Conservation (phyloP, 495 filamentous ascomycete genomes). For the Aspergillus indologenus region DNA sequence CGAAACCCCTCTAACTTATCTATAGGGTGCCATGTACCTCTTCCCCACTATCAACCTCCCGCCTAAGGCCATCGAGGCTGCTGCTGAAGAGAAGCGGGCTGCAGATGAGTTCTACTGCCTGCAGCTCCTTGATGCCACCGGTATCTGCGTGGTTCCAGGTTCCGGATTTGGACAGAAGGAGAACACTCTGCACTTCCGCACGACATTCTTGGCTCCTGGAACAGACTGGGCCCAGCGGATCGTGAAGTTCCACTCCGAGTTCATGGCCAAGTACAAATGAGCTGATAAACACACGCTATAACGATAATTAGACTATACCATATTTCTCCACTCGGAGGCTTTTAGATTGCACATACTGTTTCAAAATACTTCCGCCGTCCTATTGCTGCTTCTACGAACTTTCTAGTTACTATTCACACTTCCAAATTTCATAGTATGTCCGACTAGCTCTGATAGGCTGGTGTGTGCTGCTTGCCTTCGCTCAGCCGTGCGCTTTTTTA, state of each 20-base stretch:
- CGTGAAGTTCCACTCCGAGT: conserved; percentile 83
- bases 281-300: conserved; percentile 6
- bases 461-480: no score
- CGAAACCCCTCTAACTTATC: conserved; percentile 5
- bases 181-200: conserved; percentile 88
- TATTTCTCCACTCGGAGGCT: not conserved
- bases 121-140: conserved; percentile 85
- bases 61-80: conserved; percentile 67
- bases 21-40: conserved; percentile 91
- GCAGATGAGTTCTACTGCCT: conserved; percentile 95
- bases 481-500: no score
- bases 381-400: not conserved
- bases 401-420: not conserved
- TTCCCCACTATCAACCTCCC: conserved; percentile 90
- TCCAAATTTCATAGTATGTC: no score
- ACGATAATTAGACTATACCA: conserved; percentile 7
- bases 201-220: conserved; percentile 93
- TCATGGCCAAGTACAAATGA: conserved; percentile 76
- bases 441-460: no score
- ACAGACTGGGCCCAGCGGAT: conserved; percentile 92
- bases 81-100: conserved; percentile 65
- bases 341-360: not conserved
- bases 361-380: not conserved
- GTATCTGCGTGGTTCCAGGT: conserved; percentile 92
- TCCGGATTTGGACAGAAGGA: conserved; percentile 93